phyloP scores from a whole-genome alignment of 805 yeast genomes.

The Kuraishia ogatae region DNA sequence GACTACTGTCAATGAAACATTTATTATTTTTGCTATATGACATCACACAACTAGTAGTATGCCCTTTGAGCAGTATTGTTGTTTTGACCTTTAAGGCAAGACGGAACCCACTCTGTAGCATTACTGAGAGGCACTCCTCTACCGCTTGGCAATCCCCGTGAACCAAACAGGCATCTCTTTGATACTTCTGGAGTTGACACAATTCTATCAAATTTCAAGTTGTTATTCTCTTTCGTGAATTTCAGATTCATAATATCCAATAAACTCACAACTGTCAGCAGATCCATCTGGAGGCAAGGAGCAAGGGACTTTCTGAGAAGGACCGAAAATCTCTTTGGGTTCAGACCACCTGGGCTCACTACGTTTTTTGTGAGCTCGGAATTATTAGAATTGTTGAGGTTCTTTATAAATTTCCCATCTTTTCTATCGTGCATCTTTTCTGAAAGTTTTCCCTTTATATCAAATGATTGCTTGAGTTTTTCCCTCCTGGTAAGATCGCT shows the following conservation, averaged over 20 bases:
- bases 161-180: background rate
- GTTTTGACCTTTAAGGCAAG: background rate
- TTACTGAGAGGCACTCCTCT: slow-evolving; percentile 2
- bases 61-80: background rate
- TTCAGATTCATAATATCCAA: slow-evolving; percentile 2
- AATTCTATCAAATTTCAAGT: slow-evolving; percentile 2
- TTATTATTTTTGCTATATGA: too few relatives aligned
- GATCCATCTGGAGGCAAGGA: background rate
- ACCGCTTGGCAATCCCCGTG: slow-evolving; percentile 4
- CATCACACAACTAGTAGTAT: background rate
- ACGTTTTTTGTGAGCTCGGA: background rate
- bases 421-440: background rate
- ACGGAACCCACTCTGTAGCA: background rate
- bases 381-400: background rate
- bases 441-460: slow-evolving; percentile 4
- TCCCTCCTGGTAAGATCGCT: slow-evolving; percentile 9
- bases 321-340: background rate
- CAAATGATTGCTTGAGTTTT: slow-evolving; percentile 15
- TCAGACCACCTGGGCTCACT: background rate
- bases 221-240: slow-evolving; percentile 5
- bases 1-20: too few relatives aligned
- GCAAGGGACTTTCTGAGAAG: slow-evolving; percentile 1
- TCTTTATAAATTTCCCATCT: background rate
- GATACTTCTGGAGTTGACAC: slow-evolving; percentile 1
- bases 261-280: background rate